These are phyloP conservation scores for Saposhnikovia divaricata DNA, from an alignment of 129 eudicot genomes.

Conservation along the genomic window DNA sequence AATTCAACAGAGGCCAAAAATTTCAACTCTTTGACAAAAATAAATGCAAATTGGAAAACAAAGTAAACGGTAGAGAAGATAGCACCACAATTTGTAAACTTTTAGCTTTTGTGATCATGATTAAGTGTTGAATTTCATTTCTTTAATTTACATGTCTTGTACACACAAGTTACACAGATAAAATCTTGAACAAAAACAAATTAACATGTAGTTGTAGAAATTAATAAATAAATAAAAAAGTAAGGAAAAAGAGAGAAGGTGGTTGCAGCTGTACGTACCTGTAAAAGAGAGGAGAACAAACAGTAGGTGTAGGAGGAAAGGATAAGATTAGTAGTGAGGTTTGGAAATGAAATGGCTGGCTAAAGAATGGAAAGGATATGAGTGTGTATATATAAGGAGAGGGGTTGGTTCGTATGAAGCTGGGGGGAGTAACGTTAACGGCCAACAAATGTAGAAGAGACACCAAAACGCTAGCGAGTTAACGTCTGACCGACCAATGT, in stretches of 20 bases:
- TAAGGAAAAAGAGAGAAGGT: not conserved
- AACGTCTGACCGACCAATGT: not conserved
- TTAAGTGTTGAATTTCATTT: not conserved
- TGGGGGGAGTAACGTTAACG: not conserved
- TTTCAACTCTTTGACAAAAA: conserved; percentile 26
- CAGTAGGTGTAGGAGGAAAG: too few relatives aligned
- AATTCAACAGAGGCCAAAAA: conserved; percentile 11
- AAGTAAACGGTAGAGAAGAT: conserved; percentile 6
- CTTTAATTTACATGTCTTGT: not conserved
- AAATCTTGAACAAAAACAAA: not conserved
- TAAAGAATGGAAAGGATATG: not conserved
- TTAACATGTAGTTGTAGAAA: not conserved
- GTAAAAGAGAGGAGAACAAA: not conserved
- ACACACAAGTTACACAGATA: not conserved
- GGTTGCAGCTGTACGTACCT: conserved; percentile 5
- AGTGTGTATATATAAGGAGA: not conserved
- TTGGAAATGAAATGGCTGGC: not conserved
- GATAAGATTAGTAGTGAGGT: not conserved
- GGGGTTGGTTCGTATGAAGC: not conserved
- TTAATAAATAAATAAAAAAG: not conserved
- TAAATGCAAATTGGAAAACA: not conserved
- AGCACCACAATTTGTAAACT: conserved; percentile 3
- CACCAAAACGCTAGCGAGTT: not conserved
- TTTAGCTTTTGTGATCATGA: not conserved
- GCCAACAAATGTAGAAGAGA: too few relatives aligned